phyloP scores from a whole-genome alignment of 805 yeast species.

The Suhomyces prunicola region DNA sequence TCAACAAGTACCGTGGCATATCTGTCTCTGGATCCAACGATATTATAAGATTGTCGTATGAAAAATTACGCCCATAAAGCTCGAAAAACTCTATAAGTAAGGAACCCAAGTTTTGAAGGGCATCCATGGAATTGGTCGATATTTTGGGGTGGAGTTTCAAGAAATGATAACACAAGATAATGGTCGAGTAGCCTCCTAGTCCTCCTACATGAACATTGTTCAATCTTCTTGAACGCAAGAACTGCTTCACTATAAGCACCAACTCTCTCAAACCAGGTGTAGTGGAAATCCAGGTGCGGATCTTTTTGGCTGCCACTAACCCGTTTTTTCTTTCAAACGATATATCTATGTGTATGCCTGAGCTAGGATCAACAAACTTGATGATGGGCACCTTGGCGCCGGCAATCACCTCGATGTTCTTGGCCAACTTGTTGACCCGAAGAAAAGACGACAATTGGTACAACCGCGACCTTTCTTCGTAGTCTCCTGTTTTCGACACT shows the following conservation, averaged over 20 bases:
- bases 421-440: conserved; percentile 59
- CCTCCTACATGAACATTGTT: conserved; percentile 93
- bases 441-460: conserved; percentile 72
- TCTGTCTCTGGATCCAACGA: conserved; percentile 55
- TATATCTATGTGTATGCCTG: conserved; percentile 77
- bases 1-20: conserved; percentile 56
- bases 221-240: conserved; percentile 69
- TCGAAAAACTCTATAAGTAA: conserved; percentile 88
- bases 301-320: conserved; percentile 73
- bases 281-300: conserved; percentile 66
- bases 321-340: conserved; percentile 88
- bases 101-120: conserved; percentile 78
- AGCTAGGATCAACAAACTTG: conserved; percentile 73
- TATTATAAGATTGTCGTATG: conserved; percentile 74
- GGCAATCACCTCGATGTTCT: conserved; percentile 78
- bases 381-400: conserved; percentile 92
- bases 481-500: conserved; percentile 55
- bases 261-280: conserved; percentile 82
- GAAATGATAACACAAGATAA: conserved; percentile 79
- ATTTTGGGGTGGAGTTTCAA: conserved; percentile 76
- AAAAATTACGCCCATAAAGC: conserved; percentile 84
- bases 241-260: conserved; percentile 80
- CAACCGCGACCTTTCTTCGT: conserved; percentile 61
- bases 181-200: conserved; percentile 90
- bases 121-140: conserved; percentile 60